These are phyloP conservation scores for Pyrenochaeta sp. DNA, from an alignment of 2,329 filamentous ascomycete genomes.

Conservation along the genomic window DNA sequence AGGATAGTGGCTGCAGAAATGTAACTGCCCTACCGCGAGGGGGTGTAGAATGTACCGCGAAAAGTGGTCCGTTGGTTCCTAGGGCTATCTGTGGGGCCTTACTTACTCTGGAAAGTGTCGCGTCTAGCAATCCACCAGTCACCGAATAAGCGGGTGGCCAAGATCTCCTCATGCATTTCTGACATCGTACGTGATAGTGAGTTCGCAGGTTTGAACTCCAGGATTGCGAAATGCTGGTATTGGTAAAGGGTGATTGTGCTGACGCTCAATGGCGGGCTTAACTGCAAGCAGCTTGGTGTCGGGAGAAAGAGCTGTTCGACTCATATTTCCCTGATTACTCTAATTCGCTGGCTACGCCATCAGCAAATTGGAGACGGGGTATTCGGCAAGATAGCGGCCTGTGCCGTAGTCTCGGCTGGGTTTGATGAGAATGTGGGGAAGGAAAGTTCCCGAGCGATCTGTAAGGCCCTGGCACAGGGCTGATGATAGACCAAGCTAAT, in stretches of 20 bases:
- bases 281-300: too few relatives aligned
- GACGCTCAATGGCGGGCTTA: too few relatives aligned
- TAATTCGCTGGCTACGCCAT: conserved; percentile 3
- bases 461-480: neutral
- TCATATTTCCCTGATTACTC: conserved; percentile 4
- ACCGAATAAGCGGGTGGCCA: too few relatives aligned
- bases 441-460: neutral
- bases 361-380: neutral
- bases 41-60: neutral
- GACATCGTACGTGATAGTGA: too few relatives aligned
- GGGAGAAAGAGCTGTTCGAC: too few relatives aligned
- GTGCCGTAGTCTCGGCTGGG: conserved; percentile 1
- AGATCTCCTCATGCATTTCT: too few relatives aligned
- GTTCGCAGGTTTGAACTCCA: too few relatives aligned
- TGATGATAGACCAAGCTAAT: neutral
- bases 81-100: neutral
- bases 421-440: neutral
- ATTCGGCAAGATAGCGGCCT: conserved; percentile 1
- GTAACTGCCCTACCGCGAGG: neutral
- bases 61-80: neutral
- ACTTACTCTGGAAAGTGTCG: neutral
- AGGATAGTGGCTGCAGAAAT: neutral
- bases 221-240: too few relatives aligned
- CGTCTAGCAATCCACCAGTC: too few relatives aligned
- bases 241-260: too few relatives aligned